Conservation (phyloP, 2,329 filamentous ascomycete genomes). For the Sporothrix dimorphospora region DNA sequence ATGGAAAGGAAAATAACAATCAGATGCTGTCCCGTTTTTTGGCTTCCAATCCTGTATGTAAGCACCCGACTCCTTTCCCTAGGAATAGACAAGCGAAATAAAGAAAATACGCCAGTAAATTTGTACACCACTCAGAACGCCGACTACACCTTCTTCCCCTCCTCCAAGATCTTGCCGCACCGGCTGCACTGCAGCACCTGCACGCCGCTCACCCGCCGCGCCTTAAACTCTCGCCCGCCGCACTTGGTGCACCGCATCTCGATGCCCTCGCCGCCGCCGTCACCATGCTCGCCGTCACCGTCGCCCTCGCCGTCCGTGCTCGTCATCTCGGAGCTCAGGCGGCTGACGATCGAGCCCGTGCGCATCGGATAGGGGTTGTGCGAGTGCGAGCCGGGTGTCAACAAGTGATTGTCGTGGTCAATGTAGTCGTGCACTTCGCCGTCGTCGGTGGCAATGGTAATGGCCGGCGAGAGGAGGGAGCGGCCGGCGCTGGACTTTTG, state of each 20-base stretch:
- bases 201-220: constrained; percentile 56
- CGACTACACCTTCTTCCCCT: background rate
- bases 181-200: constrained; percentile 64
- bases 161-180: constrained; percentile 47
- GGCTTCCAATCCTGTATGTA: background rate
- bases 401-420: background rate
- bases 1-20: background rate
- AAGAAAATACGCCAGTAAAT: background rate
- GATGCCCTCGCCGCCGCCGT: constrained; percentile 32
- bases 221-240: constrained; percentile 64
- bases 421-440: background rate
- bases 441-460: constrained; percentile 14
- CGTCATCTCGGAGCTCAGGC: constrained; percentile 60
- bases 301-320: constrained; percentile 42
- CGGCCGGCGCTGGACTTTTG: background rate
- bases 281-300: background rate
- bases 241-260: constrained; percentile 61
- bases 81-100: background rate
- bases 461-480: constrained; percentile 18
- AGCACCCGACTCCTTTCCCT: background rate
- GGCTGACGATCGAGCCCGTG: constrained; percentile 52
- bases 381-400: background rate
- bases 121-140: background rate
- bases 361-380: constrained; percentile 26
- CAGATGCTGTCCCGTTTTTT: background rate